These are phyloP conservation scores for Hemileia vastatrix DNA, from an alignment of 1,284 basidiomycete genomes.

Conservation along the genomic window DNA sequence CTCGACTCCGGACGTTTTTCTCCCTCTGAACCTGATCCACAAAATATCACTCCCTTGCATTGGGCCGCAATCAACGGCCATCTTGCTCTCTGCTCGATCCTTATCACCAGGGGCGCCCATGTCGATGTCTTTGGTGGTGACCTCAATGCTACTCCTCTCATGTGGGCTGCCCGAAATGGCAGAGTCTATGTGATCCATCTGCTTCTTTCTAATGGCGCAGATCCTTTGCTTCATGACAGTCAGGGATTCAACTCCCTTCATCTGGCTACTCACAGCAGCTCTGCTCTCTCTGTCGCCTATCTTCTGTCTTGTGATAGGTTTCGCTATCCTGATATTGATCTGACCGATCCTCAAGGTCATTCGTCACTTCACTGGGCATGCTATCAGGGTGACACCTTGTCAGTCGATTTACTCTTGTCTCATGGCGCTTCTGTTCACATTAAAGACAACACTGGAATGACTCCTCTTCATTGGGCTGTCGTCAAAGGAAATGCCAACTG, in stretches of 20 bases:
- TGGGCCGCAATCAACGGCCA: conserved; percentile 96
- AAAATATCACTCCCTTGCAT: conserved; percentile 89
- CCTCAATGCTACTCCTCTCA: conserved; percentile 86
- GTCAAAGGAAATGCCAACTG: conserved; percentile 80
- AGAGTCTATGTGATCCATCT: conserved; percentile 90
- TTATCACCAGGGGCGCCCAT: conserved; percentile 87
- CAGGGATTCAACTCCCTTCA: conserved; percentile 97
- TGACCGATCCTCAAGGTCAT: conserved; percentile 80
- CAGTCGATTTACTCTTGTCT: conserved; percentile 77
- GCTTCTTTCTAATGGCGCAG: conserved; percentile 75
- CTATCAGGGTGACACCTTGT: conserved; percentile 94
- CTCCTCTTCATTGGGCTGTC: conserved; percentile 97
- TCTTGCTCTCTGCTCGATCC: conserved; percentile 56
- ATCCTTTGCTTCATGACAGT: conserved; percentile 79
- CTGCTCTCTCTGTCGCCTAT: conserved; percentile 87
- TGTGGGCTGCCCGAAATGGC: conserved; percentile 94
- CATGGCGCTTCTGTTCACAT: conserved; percentile 72
- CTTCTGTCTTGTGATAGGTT: conserved; percentile 51
- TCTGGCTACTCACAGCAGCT: conserved; percentile 84
- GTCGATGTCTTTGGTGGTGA: conserved; percentile 91
- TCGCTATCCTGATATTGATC: conserved; percentile 55
- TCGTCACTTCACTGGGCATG: conserved; percentile 98
- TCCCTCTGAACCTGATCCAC: conserved; percentile 70
- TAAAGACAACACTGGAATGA: conserved; percentile 70
- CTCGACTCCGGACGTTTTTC: conserved; percentile 63